Evolutionary conservation across 352 stramenopile genomes (phyloP).

Genomic region (Phytophthora pistaciae): DNA sequence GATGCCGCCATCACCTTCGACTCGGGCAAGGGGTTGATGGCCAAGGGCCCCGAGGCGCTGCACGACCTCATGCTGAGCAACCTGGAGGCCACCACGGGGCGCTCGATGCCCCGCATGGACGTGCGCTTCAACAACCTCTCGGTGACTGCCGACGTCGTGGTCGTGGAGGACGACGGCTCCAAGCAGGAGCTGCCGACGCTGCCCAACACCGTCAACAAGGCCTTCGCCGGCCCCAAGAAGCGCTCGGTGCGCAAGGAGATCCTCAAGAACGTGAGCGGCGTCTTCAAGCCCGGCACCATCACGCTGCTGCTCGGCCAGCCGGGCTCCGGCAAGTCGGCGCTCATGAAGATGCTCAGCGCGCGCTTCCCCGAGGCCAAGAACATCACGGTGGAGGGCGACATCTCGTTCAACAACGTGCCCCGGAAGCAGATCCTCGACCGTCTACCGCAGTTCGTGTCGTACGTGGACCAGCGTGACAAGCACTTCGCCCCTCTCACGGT

Average conservation of each 20-base stretch:
- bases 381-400: slow-evolving; percentile 40
- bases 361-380: slow-evolving; percentile 42
- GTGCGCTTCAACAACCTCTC: slow-evolving; percentile 56
- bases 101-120: slow-evolving; percentile 48
- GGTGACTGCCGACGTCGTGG: slow-evolving; percentile 40
- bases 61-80: slow-evolving; percentile 38
- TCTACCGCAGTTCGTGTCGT: slow-evolving; percentile 42
- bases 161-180: slow-evolving; percentile 30
- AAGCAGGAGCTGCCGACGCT: slow-evolving; percentile 44
- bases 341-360: slow-evolving; percentile 51
- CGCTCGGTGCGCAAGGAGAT: slow-evolving; percentile 45
- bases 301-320: slow-evolving; percentile 46
- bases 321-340: slow-evolving; percentile 38
- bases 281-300: slow-evolving; percentile 42
- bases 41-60: slow-evolving; percentile 40
- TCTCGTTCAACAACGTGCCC: slow-evolving; percentile 49
- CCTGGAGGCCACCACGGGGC: slow-evolving; percentile 36
- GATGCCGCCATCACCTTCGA: slow-evolving; percentile 24
- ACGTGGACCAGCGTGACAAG: slow-evolving; percentile 26
- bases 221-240: slow-evolving; percentile 35
- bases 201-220: slow-evolving; percentile 43
- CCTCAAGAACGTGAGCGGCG: slow-evolving; percentile 37
- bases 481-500: slow-evolving; percentile 21
- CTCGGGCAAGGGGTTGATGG: slow-evolving; percentile 33
- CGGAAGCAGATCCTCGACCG: slow-evolving; percentile 38